These are phyloP conservation scores for Graphilbum fragrans DNA, from an alignment of 2,329 filamentous ascomycete genomes.

Conservation along the genomic window DNA sequence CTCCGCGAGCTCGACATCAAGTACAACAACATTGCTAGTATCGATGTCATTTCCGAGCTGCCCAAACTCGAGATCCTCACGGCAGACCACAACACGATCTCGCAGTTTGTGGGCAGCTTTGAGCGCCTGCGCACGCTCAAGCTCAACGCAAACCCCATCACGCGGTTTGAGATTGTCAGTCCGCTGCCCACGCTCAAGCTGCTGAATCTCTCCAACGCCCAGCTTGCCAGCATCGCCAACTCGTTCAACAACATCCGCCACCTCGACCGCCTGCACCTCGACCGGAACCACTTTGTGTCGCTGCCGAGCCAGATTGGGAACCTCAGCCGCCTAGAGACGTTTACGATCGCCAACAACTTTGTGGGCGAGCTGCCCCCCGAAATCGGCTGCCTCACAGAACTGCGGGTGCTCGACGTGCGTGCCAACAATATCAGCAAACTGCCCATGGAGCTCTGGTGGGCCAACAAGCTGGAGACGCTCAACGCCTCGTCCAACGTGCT, in stretches of 20 bases:
- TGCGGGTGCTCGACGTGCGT: slow-evolving; percentile 76
- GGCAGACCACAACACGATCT: slow-evolving; percentile 86
- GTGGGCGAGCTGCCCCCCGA: slow-evolving; percentile 74
- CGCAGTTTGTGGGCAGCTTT: slow-evolving; percentile 83
- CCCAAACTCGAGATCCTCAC: slow-evolving; percentile 80
- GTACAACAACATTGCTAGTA: slow-evolving; percentile 80
- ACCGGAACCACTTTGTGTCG: slow-evolving; percentile 92
- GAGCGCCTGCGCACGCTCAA: slow-evolving; percentile 71
- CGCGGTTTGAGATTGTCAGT: slow-evolving; percentile 73
- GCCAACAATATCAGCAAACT: slow-evolving; percentile 88
- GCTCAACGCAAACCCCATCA: slow-evolving; percentile 90
- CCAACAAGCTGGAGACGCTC: slow-evolving; percentile 75
- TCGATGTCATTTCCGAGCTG: slow-evolving; percentile 74
- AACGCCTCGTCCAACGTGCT: slow-evolving; percentile 95
- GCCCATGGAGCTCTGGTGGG: slow-evolving; percentile 93
- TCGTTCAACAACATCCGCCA: slow-evolving; percentile 81
- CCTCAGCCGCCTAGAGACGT: slow-evolving; percentile 70
- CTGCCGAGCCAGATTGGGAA: slow-evolving; percentile 77
- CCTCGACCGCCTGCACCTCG: slow-evolving; percentile 75
- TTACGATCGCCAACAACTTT: slow-evolving; percentile 89
- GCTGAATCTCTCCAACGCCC: slow-evolving; percentile 82
- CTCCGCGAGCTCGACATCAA: slow-evolving; percentile 88
- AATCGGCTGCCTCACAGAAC: slow-evolving; percentile 75
- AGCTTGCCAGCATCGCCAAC: slow-evolving; percentile 80
- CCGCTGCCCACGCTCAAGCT: slow-evolving; percentile 72